Evolutionary conservation across 2,329 filamentous ascomycete genomes (phyloP), one percentile per base, ranked within the genome.

Genomic region (Botrytis byssoidea): DNA sequence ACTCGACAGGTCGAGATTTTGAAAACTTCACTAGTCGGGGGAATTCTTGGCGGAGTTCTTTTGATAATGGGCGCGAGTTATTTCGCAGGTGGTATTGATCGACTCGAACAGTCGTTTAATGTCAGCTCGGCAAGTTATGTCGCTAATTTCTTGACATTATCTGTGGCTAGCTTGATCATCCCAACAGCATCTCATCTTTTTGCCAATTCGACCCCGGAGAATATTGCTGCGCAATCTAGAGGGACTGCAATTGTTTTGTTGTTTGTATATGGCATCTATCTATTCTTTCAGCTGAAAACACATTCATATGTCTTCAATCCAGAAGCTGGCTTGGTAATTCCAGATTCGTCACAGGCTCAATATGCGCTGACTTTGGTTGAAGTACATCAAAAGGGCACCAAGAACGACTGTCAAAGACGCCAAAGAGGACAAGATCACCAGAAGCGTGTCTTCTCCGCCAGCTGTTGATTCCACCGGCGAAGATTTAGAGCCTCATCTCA

Each of bases 101-200:
- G 94, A 25, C 80, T 88, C 40, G 91, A 95, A 81, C 94, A 97
- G 81, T 90, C 89, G 82, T 97, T 97, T 87, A 97, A 97, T 85
- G 90, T 92, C 29, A 94, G 92, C 0, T 94, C 97, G 12, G 94
- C 94, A 0, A 93, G 97, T 81, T 97, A 94, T 0, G 93, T 94
- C 7, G 90, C 93, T 14, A 82, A 85, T 25, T 90, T 91, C 20
- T 85, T 95, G 35, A 83, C 94, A 32, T 81, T 91, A n/a, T 87
- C 91, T 29, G 92, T 96, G 51, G 91, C 90, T 67, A 91, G 90
- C 78, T 85, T 97, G 78, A 94, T 97, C 77, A 93, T 97, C n/a
- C 94, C 94, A 0, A 96, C 93, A 14, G 93, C 95, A 3, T 97
- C 95, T 81, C 87, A 92, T 76, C 84, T 55, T 85, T 48, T 89